A percentile compares a stretch with the other conserved stretches of the same genome.
Conservation (phyloP, 2,329 filamentous ascomycete genomes). For the Diaporthe australafricana region DNA sequence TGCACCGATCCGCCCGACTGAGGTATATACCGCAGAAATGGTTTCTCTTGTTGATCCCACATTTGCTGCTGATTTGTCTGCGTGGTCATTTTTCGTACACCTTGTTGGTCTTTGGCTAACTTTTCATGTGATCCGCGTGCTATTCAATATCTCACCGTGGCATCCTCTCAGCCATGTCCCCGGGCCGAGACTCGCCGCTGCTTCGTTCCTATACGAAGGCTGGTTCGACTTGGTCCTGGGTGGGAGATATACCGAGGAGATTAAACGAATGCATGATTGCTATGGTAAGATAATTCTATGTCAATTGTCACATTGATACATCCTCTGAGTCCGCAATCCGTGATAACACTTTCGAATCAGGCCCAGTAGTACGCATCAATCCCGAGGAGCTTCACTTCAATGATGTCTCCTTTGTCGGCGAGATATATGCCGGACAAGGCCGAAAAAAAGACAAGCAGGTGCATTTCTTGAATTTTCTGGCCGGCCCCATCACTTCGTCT, state of each 20-base stretch:
- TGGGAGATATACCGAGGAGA: neutral
- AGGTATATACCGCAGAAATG: too few relatives aligned
- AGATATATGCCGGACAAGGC: neutral
- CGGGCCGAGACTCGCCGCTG: neutral
- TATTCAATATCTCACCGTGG: slow-evolving; percentile 6
- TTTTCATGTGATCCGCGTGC: too few relatives aligned
- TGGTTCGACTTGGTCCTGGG: neutral
- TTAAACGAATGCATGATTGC: slow-evolving; percentile 1
- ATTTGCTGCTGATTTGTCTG: too few relatives aligned
- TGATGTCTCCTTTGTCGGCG: slow-evolving; percentile 39
- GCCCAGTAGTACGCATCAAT: slow-evolving; percentile 52
- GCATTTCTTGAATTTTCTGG: neutral
- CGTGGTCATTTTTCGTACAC: too few relatives aligned
- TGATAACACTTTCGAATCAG: too few relatives aligned
- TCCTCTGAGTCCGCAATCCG: too few relatives aligned
- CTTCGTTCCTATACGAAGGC: neutral
- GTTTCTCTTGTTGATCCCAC: too few relatives aligned
- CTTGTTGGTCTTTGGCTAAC: too few relatives aligned
- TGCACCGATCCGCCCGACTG: too few relatives aligned
- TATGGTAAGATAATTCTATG: slow-evolving; percentile 3
- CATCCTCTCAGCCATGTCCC: slow-evolving; percentile 9
- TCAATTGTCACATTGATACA: too few relatives aligned
- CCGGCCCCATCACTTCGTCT: neutral
- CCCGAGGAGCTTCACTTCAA: slow-evolving; percentile 53
- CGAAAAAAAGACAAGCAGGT: neutral